A percentile compares a stretch with the other conserved stretches of the same genome.
Conservation (phyloP, 257 asterid genomes). For the Solanum gracilifrons region DNA sequence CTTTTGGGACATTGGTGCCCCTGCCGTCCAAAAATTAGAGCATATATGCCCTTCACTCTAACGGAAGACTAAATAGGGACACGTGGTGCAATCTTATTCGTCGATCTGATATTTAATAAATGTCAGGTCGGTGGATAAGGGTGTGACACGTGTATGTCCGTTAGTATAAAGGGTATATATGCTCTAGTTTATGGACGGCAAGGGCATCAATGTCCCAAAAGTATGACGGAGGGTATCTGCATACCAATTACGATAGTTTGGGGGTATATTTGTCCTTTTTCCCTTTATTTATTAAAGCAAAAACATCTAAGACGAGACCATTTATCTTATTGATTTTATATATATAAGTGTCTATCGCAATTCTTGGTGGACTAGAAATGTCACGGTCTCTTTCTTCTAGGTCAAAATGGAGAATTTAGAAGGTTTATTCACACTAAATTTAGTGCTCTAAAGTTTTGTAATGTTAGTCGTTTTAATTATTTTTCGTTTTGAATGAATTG, state of each 20-base stretch:
- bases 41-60: background rate
- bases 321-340: background rate
- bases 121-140: background rate
- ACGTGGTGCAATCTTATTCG: too few relatives aligned
- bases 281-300: background rate
- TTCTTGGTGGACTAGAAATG: background rate
- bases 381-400: too few relatives aligned
- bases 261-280: too few relatives aligned
- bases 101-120: too few relatives aligned
- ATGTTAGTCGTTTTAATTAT: background rate
- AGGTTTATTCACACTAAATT: background rate
- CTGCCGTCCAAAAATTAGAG: background rate
- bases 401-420: background rate
- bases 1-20: background rate
- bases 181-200: background rate
- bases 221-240: too few relatives aligned
- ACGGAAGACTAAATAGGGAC: background rate
- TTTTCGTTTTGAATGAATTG: too few relatives aligned
- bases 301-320: background rate
- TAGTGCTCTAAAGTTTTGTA: background rate
- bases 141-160: background rate
- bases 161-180: too few relatives aligned
- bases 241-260: background rate
- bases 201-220: too few relatives aligned
- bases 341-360: background rate